These are phyloP conservation scores for Globisporangium cystogenes DNA, from an alignment of 352 stramenopile species.

Conservation along the genomic window DNA sequence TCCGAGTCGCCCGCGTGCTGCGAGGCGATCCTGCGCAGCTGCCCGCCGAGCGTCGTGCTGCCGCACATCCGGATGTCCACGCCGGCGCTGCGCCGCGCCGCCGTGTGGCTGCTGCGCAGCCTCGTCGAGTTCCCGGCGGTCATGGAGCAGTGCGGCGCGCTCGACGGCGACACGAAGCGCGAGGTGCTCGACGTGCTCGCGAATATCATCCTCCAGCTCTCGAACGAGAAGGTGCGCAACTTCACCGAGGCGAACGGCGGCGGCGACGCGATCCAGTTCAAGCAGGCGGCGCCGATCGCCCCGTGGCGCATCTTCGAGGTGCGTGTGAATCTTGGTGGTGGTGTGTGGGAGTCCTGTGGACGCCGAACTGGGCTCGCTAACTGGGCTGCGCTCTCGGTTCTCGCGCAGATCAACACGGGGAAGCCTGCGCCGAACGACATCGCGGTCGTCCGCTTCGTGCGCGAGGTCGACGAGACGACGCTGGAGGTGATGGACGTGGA, in stretches of 20 bases:
- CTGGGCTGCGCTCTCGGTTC: constrained; percentile 3
- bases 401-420: constrained; percentile 51
- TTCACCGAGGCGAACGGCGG: constrained; percentile 46
- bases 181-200: constrained; percentile 69
- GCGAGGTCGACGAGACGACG: constrained; percentile 61
- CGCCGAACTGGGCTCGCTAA: neutral
- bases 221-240: constrained; percentile 63
- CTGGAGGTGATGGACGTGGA: constrained; percentile 86
- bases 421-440: constrained; percentile 82
- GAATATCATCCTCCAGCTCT: constrained; percentile 77
- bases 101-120: constrained; percentile 80
- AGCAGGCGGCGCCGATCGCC: constrained; percentile 49
- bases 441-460: constrained; percentile 76
- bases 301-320: constrained; percentile 85
- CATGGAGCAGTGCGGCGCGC: constrained; percentile 41
- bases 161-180: constrained; percentile 48
- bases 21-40: constrained; percentile 65
- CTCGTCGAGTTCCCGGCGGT: constrained; percentile 81
- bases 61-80: constrained; percentile 85
- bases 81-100: constrained; percentile 61
- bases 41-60: constrained; percentile 60
- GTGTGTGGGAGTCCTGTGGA: neutral
- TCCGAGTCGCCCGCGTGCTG: constrained; percentile 70
- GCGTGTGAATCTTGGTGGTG: neutral
- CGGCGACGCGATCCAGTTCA: constrained; percentile 42